These are phyloP conservation scores for Porpolomopsis calyptriformis DNA, from an alignment of 768 basidiomycete genomes.

Conservation along the genomic window DNA sequence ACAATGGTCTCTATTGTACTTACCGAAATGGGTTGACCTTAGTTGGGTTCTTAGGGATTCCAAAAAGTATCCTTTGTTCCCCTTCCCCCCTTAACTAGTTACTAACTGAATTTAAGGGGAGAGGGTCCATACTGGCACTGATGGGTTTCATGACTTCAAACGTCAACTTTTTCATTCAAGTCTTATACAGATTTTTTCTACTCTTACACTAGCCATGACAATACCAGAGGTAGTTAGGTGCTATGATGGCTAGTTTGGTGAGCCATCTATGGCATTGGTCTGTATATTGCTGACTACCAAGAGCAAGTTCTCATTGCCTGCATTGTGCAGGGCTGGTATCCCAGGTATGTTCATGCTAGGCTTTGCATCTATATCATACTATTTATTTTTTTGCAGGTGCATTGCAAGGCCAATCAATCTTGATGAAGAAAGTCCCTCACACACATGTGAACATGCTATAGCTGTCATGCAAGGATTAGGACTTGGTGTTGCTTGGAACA, in stretches of 20 bases:
- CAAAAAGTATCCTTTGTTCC: slow-evolving; percentile 20
- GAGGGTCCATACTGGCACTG: slow-evolving; percentile 7
- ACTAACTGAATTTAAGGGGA: slow-evolving; percentile 6
- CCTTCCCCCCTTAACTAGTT: neutral
- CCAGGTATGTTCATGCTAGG: neutral
- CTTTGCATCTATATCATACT: neutral
- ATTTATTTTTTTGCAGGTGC: slow-evolving; percentile 15
- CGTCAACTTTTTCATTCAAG: slow-evolving; percentile 19
- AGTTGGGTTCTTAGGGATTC: slow-evolving; percentile 24
- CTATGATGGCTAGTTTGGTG: slow-evolving; percentile 19
- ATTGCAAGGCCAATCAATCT: slow-evolving; percentile 16
- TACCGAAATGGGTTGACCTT: slow-evolving; percentile 22
- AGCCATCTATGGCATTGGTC: slow-evolving; percentile 17
- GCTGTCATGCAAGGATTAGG: slow-evolving; percentile 14
- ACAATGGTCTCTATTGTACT: slow-evolving; percentile 18
- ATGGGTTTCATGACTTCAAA: slow-evolving; percentile 14
- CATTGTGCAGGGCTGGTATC: slow-evolving; percentile 18
- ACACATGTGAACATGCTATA: slow-evolving; percentile 13
- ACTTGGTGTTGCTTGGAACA: slow-evolving; percentile 19
- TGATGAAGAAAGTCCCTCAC: slow-evolving; percentile 12
- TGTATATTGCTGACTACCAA: slow-evolving; percentile 21
- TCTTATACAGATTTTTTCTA: slow-evolving; percentile 10
- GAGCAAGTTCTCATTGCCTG: slow-evolving; percentile 17
- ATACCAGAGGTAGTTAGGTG: slow-evolving; percentile 16
- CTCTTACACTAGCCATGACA: slow-evolving; percentile 17